phyloP scores from a whole-genome alignment of 352 stramenopile genomes.

The Elongisporangium anandrum region DNA sequence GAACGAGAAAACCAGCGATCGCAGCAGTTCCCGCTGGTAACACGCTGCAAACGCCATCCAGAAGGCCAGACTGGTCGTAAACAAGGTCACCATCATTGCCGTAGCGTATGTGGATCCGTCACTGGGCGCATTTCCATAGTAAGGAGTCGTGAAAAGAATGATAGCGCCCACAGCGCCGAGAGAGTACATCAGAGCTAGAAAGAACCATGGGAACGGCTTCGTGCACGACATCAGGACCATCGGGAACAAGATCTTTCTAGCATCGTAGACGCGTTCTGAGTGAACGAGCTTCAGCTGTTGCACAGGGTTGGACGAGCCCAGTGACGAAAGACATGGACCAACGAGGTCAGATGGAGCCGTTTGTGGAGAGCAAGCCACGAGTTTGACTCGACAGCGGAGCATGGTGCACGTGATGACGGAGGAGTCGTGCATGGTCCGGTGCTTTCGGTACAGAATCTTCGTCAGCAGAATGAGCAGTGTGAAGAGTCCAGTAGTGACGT shows the following conservation, averaged over 20 bases:
- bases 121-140: no score
- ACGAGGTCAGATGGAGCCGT: background rate
- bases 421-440: background rate
- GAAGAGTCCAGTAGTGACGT: background rate
- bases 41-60: conserved; percentile 8
- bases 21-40: conserved; percentile 23
- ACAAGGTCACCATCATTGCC: background rate
- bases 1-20: conserved; percentile 26
- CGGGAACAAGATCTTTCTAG: conserved; percentile 1
- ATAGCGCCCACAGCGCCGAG: background rate
- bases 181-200: background rate
- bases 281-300: conserved; percentile 7
- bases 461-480: background rate
- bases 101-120: no score
- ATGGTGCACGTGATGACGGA: background rate
- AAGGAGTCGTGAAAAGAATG: background rate
- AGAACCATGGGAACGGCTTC: background rate
- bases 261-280: conserved; percentile 4
- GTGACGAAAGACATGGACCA: background rate
- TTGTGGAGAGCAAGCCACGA: background rate
- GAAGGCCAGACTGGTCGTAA: conserved; percentile 7
- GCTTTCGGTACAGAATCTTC: background rate
- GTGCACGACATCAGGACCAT: background rate
- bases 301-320: background rate
- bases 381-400: background rate